Base-by-base conservation (phyloP, 2,329 filamentous ascomycete species). In the Stachybotrys elegans region DNA sequence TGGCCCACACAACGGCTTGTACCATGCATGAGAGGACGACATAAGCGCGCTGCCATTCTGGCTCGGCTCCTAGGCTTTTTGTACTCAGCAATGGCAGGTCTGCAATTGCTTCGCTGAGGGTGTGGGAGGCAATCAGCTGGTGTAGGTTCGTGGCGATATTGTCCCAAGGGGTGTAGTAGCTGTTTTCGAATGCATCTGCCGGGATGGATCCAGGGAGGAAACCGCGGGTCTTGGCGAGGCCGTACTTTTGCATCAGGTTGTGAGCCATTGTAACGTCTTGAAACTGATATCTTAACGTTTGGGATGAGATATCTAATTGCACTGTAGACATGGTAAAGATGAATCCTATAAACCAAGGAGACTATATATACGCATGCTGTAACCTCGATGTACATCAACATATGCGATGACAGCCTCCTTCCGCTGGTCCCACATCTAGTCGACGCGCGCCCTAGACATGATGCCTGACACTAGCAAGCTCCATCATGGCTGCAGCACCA, bases 11-110 rank as follows among this genome's bases (percentile, higher is more conserved):
- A 29, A 50, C 43, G 20, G 40, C 51, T 21, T 51, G 51, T 37
- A 53, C 43, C 22, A 50, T 32, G 42, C 47, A 53, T 21, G 43
- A 49, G n/a, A 53, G 44, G 5, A 47, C 47, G 2, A 53, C 49
- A 29, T 53, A 51, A 4, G 49, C 49, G 5, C 46, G 47, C 22
- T 42, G 48, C 16, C 39, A 46, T 14, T 53, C 47, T 6, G 23
- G 16, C 16, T 50, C 51, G 3, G 46, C 41, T 8, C 29, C 21
- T 14, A 53, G 43, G 13, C 37, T 23, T 4, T 22, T 19, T 11
- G 22, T 17, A 41, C 29, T 29, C 9, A 53, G 38, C 8, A 44
- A 19, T 14, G 47, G 47, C 7, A 53, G 49, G 29, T 19, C 25
- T 3, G 41, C 31, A 16, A 47, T 21, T 17, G 9, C 17, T 14